Base-by-base conservation (phyloP, 768 basidiomycete genomes). In the Lactarius psammicola region DNA sequence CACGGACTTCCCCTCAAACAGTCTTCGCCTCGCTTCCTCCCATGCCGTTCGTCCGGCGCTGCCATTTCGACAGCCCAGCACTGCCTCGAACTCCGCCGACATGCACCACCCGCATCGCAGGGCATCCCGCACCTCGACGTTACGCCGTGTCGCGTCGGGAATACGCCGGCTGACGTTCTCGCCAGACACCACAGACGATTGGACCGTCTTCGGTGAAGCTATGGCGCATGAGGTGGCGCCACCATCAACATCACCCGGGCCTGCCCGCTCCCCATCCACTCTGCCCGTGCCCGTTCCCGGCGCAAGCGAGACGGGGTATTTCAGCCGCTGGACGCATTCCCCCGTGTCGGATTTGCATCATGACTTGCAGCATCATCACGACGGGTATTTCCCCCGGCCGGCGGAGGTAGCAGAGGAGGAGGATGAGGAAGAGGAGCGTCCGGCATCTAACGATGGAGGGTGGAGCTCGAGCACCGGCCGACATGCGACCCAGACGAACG, bases 171-270 rank as follows among this genome's bases (percentile, higher is more conserved):
- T 68, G 10, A n/a, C 67, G 6, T 10, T 7, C 15, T 2, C 59
- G 20, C 4, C 30, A 7, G 44, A 6, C 2, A 10, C 1, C 13
- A 33, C 55, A 2, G 63, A 66, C 18, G 64, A 70, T 5, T 70
- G 69, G 69, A 60, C 67, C 15, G 68, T 70, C 15, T 70, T 70
- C 23, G 46, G 59, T 6, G 63, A 69, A 28, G 59, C 55, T 34
- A 68, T 68, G 67, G 40, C n/a, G 33, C 68, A 62, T 15, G 69
- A 70, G 3, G 56, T 10, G 3, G 23, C 44, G 44, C 20, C 53
- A 23, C 5, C 44, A 2, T 17, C 59, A 1, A 4, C 36, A 36
- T n/a, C 62, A 17, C 4, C 30, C 13, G 44, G 5, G 1, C 15
- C 23, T 26, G 34, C 23, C 36, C 60, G 49, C 18, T 7, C 28